phyloP scores from a whole-genome alignment of 1,139 yeast genomes.

The Yamadazyma triangularis region DNA sequence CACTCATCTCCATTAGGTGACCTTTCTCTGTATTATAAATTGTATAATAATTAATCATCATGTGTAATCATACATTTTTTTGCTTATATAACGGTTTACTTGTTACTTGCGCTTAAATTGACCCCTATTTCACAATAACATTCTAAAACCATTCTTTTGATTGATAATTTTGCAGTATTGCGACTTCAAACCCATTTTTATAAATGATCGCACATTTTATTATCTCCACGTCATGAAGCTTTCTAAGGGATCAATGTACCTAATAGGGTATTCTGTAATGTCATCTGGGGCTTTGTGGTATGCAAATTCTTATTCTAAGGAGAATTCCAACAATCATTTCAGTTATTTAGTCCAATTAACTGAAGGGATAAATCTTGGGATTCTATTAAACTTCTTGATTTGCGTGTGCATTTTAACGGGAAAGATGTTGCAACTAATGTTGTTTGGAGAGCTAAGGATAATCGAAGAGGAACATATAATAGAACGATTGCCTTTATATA shows the following conservation, averaged over 20 bases:
- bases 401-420: slow-evolving; percentile 38
- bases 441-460: slow-evolving; percentile 74
- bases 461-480: slow-evolving; percentile 76
- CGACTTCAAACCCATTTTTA: too few relatives aligned
- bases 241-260: slow-evolving; percentile 15
- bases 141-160: too few relatives aligned
- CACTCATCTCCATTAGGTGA: too few relatives aligned
- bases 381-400: slow-evolving; percentile 28
- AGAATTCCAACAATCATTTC: slow-evolving; percentile 22
- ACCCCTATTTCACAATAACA: too few relatives aligned
- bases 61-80: too few relatives aligned
- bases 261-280: slow-evolving; percentile 21
- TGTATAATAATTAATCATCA: too few relatives aligned
- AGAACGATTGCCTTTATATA: slow-evolving; percentile 58
- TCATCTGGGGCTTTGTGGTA: slow-evolving; percentile 22
- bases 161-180: too few relatives aligned
- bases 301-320: slow-evolving; percentile 24
- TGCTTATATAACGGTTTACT: too few relatives aligned
- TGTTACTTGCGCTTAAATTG: too few relatives aligned
- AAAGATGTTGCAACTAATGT: slow-evolving; percentile 38
- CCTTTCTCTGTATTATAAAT: too few relatives aligned
- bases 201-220: background rate
- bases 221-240: slow-evolving; percentile 4
- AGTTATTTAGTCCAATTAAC: slow-evolving; percentile 30
- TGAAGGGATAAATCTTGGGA: slow-evolving; percentile 30